Percentiles rank a stretch among this genome's conserved stretches.
phyloP scores from a whole-genome alignment of 1,284 basidiomycete genomes.

The Trametes polyzona region DNA sequence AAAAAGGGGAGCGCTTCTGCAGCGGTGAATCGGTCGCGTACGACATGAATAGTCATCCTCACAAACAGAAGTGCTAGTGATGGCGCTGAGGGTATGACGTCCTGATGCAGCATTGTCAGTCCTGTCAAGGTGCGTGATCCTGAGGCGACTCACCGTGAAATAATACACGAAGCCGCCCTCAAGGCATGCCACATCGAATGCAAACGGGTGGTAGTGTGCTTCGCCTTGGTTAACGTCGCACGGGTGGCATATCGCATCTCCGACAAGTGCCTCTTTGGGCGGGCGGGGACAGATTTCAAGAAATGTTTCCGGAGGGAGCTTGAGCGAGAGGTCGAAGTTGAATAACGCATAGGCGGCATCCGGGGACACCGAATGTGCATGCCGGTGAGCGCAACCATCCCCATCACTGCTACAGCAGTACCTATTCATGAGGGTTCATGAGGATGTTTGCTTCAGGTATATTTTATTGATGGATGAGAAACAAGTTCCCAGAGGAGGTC shows the following conservation, averaged over 20 bases:
- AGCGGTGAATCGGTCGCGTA: background rate
- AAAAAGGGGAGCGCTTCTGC: constrained; percentile 2
- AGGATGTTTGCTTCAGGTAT: no score
- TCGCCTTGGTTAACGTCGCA: constrained; percentile 6
- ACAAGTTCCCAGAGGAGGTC: no score
- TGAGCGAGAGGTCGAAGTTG: constrained; percentile 18
- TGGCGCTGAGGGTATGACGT: background rate
- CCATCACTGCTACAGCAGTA: no score
- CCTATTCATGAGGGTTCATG: no score
- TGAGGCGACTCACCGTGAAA: constrained; percentile 6
- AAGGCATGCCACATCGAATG: constrained; percentile 15
- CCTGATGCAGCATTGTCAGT: background rate
- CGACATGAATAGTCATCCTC: background rate
- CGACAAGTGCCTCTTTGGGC: background rate
- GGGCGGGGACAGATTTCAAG: constrained; percentile 10
- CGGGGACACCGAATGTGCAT: no score
- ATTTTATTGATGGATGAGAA: no score
- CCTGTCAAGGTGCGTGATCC: background rate
- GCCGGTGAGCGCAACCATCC: no score
- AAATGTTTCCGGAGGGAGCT: background rate
- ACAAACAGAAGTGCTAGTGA: background rate
- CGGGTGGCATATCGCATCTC: background rate
- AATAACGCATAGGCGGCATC: constrained; percentile 8
- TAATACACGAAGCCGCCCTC: constrained; percentile 9
- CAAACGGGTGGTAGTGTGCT: constrained; percentile 16